Evolutionary conservation across 2,329 filamentous ascomycete genomes (phyloP), one percentile per base, ranked within the genome.

Genomic region (Albophoma yamanashiensis): DNA sequence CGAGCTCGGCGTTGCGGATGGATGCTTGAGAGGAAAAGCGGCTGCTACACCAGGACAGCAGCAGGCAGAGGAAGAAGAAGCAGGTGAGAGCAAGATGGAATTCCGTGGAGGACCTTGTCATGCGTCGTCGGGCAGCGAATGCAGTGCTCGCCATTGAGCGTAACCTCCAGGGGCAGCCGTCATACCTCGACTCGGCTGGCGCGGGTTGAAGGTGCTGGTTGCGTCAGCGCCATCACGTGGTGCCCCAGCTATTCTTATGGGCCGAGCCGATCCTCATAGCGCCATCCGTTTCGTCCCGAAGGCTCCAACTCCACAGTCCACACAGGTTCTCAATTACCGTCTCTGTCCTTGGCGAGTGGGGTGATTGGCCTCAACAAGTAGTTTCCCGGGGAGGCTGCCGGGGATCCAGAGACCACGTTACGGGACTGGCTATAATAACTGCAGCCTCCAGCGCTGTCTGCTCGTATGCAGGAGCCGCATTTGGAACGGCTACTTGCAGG

Each of bases 71-170:
- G 5, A 66, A 25, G 15, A 67, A 43, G 45, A 58, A 60, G 31
- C 42, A 62, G 5, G 43, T 27, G 34, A 67, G 39, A 42, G 61
- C 50, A 22, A 65, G 36, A 6, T 60, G 64, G n/a, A 67, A 65
- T 11, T 38, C 57, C 12, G n/a, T 58, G 14, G 66, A 65, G 25
- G 63, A 67, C 15, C 64, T 57, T 38, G 56, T 38, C 14, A 55
- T 61, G 50, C 65, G 64, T 40, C 62, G 59, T n/a, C 50, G 61
- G 56, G 63, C 61, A 39, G 63, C 56, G 57, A 64, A 59, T 50
- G 57, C 62, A 20, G 58, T 60, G 27, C 55, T 58, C 36, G 58
- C 56, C 64, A 66, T 64, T 42, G 55, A 40, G 39, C 20, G 57
- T n/a, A 25, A 22, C 47, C 7, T 8, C 14, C 45, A 31, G 45